Base-by-base conservation (phyloP, 495 filamentous ascomycete species). In the Tetracladium marchalianum region DNA sequence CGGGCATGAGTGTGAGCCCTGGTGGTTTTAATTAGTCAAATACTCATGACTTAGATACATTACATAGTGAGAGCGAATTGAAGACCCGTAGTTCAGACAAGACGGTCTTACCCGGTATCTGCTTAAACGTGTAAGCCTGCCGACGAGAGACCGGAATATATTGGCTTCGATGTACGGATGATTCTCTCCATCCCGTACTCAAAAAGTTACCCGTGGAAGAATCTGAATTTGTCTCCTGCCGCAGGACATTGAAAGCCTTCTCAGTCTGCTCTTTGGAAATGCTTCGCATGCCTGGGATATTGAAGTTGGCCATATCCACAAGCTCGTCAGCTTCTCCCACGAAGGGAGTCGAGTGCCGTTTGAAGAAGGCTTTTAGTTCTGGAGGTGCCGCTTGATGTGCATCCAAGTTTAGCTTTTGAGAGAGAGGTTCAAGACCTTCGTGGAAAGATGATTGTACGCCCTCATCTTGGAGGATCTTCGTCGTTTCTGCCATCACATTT, bases 1-100 rank as follows among this genome's bases (percentile, higher is more conserved):
- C 72, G 44, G 90, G 89, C 17, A 86, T 66, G 48, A 95, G 75
- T 31, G 79, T 69, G 10, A 96, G 72, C 44, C 85, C 87, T 93
- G 33, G 27, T 5, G 12, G 4, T 27, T 3, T 3, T 27, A 7
- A 27, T 27, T 10, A 36, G 39, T 50, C 35, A 50, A 46, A 54
- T 13, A 35, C 12, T 17, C 31, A 44, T 17, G 1, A 16, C 22
- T 34, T 15, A 39, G 19, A 19, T 27, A n/a, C 22, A 7, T 3
- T 27, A 27, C 3, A 5, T 17, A 37, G 16, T 2, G 2, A 13
- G 2, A 13, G n/a, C 5, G 9, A 17, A 37, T 13, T 17, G 35
- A 37, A 9, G 10, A 56, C 31, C 18, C 31, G 11, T 33, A 27
- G 22, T 3, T 27, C 22, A 27, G 7, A 27, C 22, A 9, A n/a